Conservation (phyloP, 768 basidiomycete species). For the Rhodotorula toruloides region DNA sequence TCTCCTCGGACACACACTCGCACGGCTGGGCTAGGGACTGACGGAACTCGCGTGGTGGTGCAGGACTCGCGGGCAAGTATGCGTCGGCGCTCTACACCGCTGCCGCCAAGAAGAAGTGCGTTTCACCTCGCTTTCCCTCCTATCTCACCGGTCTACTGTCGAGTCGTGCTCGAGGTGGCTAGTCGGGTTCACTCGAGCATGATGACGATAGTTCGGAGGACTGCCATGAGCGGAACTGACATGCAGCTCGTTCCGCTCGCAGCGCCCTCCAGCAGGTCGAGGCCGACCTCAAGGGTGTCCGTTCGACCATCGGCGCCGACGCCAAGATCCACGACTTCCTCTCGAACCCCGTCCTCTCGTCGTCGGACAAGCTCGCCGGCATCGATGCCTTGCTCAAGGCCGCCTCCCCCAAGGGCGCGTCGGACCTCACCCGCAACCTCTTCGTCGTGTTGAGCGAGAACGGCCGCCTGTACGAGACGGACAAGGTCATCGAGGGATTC, state of each 20-base stretch:
- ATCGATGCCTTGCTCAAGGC: slow-evolving; percentile 61
- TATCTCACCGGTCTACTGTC: not conserved
- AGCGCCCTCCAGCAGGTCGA: slow-evolving; percentile 84
- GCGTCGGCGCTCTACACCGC: slow-evolving; percentile 45
- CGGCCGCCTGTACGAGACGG: slow-evolving; percentile 76
- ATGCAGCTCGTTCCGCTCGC: slow-evolving; percentile 44
- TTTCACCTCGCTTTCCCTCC: not conserved
- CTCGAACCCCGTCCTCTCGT: slow-evolving; percentile 83
- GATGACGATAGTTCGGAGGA: too few species aligned
- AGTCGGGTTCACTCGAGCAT: too few species aligned
- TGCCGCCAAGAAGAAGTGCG: slow-evolving; percentile 38
- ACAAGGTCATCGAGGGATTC: slow-evolving; percentile 84
- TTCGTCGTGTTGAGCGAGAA: slow-evolving; percentile 86
- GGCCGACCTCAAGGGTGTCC: slow-evolving; percentile 68
- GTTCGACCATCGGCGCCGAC: slow-evolving; percentile 59
- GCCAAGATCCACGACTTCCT: slow-evolving; percentile 68
- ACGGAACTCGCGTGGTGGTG: not conserved
- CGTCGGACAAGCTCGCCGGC: slow-evolving; percentile 65
- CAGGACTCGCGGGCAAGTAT: slow-evolving; percentile 45
- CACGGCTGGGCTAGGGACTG: too few species aligned
- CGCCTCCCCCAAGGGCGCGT: slow-evolving; percentile 51
- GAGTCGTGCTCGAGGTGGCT: too few species aligned
- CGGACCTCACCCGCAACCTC: slow-evolving; percentile 70
- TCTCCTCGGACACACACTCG: too few species aligned
- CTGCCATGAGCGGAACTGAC: not conserved